Percentiles rank a stretch among this genome's conserved stretches.
Evolutionary conservation across 768 basidiomycete genomes (phyloP).

Genomic region (Russula virescens): DNA sequence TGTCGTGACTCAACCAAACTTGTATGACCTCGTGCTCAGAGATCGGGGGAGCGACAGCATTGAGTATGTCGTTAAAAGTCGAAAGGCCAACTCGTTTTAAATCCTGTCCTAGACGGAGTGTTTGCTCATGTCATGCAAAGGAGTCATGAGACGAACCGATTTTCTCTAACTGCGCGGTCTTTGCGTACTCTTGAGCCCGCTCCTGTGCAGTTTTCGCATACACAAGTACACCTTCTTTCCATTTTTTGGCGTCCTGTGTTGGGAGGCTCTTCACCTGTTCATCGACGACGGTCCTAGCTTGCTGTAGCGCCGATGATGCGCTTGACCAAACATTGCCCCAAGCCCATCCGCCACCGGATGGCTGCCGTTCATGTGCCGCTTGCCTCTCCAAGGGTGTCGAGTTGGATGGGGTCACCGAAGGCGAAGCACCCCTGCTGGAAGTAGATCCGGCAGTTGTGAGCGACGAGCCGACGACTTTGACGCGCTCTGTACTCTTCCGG

Average conservation of each 20-base stretch:
- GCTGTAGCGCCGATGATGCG: constrained; percentile 80
- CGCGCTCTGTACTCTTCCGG: constrained; percentile 72
- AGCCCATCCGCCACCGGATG: constrained; percentile 51
- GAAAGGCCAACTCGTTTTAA: constrained; percentile 84
- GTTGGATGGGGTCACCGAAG: constrained; percentile 30
- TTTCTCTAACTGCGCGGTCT: constrained; percentile 82
- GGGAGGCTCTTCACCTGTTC: constrained; percentile 88
- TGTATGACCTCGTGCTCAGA: constrained; percentile 98
- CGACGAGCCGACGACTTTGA: constrained; percentile 49
- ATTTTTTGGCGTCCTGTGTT: constrained; percentile 81
- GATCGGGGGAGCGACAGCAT: constrained; percentile 96
- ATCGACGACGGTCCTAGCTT: constrained; percentile 83
- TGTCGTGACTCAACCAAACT: constrained; percentile 92
- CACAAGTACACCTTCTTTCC: constrained; percentile 78
- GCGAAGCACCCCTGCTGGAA: constrained; percentile 31
- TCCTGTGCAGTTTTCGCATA: constrained; percentile 66
- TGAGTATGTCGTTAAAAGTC: constrained; percentile 85
- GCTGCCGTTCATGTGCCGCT: constrained; percentile 14
- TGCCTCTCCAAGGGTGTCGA: constrained; percentile 20
- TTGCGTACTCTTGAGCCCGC: constrained; percentile 59
- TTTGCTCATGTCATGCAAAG: constrained; percentile 15
- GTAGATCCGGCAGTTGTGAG: constrained; percentile 35
- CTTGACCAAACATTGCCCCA: constrained; percentile 90
- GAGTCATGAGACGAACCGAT: constrained; percentile 48
- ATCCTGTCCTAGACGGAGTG: constrained; percentile 63